Percentiles rank a stretch among this genome's conserved stretches.
Conservation (phyloP, 108 stramenopile species). For the Aurantiochytrium sp. region DNA sequence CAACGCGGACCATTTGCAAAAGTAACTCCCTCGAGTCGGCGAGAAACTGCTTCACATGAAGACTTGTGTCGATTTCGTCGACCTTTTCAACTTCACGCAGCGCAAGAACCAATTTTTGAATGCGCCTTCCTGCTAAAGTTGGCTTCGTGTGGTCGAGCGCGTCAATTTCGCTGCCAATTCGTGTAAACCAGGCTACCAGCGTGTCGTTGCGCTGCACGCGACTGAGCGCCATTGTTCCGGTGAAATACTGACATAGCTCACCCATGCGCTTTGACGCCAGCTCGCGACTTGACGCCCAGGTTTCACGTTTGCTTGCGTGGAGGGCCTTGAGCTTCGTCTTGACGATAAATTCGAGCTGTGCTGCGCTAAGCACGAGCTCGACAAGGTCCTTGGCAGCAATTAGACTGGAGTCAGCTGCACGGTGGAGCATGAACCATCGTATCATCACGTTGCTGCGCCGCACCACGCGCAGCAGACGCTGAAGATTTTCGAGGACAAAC, state of each 20-base stretch:
- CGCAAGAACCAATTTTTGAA: constrained; percentile 50
- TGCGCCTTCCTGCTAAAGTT: constrained; percentile 51
- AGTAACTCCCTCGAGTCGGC: constrained; percentile 43
- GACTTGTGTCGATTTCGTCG: constrained; percentile 53
- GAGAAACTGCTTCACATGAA: constrained; percentile 50
- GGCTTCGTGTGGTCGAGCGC: constrained; percentile 36
- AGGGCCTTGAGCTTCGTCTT: constrained; percentile 41
- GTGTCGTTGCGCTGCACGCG: constrained; percentile 49
- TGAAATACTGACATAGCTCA: constrained; percentile 49
- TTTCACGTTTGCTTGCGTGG: constrained; percentile 39
- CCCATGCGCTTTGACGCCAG: constrained; percentile 35
- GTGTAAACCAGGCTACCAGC: constrained; percentile 43
- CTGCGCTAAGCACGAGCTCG: constrained; percentile 45
- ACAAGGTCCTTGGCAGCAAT: constrained; percentile 43
- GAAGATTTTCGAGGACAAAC: constrained; percentile 45
- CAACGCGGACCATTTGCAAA: constrained; percentile 50
- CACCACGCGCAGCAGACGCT: constrained; percentile 41
- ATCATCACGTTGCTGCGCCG: constrained; percentile 49
- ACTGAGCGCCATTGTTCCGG: constrained; percentile 46
- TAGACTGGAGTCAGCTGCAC: constrained; percentile 15
- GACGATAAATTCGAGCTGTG: constrained; percentile 54
- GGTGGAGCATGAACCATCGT: constrained; percentile 64
- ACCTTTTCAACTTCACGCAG: constrained; percentile 56
- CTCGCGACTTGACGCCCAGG: constrained; percentile 39
- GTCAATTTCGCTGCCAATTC: constrained; percentile 42